Percentiles rank a stretch among this genome's conserved stretches.
Evolutionary conservation across 78 protist species (phyloP).

Genomic region (Creolimax fragrantissima): DNA sequence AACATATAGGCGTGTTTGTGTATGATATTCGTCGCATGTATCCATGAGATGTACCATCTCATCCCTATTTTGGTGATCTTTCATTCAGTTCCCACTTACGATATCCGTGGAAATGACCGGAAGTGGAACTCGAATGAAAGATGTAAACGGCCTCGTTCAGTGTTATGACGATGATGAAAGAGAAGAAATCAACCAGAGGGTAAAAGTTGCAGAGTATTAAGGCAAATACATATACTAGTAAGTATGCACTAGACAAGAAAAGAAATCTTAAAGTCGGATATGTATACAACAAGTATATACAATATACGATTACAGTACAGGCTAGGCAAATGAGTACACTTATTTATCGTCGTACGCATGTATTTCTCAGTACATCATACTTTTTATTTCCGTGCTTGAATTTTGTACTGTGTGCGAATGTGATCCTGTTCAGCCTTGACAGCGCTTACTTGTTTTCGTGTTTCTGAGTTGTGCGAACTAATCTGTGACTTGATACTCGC

Average conservation of each 20-base stretch:
- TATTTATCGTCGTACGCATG: too few relatives aligned
- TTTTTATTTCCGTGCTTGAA: too few relatives aligned
- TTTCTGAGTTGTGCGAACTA: not conserved
- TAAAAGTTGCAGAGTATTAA: not conserved
- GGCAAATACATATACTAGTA: not conserved
- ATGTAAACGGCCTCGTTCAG: not conserved
- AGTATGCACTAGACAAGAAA: not conserved
- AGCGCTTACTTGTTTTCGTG: not conserved
- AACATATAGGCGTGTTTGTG: not conserved
- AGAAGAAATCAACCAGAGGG: not conserved
- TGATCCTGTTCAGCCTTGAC: not conserved
- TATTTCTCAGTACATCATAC: not conserved
- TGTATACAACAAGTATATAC: too few relatives aligned
- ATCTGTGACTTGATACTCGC: not conserved
- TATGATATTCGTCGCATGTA: not conserved
- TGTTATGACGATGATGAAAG: not conserved
- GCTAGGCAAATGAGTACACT: too few relatives aligned
- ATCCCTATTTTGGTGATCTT: not conserved
- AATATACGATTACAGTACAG: too few relatives aligned
- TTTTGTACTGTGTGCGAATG: not conserved
- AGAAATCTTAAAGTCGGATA: too few relatives aligned
- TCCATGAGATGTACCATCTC: not conserved
- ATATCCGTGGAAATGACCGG: not conserved
- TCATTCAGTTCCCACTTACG: not conserved
- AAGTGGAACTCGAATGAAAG: not conserved